Percentiles rank a stretch among this genome's conserved stretches.
Conservation (phyloP, 1,284 basidiomycete species). For the Tilletia indica region DNA sequence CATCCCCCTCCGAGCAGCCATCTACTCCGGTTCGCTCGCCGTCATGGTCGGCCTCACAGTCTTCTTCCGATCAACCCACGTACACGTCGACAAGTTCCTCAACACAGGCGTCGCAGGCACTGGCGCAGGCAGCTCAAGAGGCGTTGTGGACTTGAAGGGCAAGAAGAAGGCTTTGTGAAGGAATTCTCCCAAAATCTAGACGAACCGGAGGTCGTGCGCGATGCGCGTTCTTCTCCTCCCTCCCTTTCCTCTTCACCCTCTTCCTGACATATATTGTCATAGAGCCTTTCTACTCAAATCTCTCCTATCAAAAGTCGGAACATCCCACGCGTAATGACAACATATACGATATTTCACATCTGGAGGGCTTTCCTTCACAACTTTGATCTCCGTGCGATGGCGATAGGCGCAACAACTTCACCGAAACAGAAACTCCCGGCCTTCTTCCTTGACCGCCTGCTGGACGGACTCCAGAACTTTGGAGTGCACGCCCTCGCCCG, state of each 20-base stretch:
- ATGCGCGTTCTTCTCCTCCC: too few relatives aligned
- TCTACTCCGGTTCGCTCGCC: conserved; percentile 27
- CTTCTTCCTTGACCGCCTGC: conserved; percentile 64
- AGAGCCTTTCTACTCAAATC: too few relatives aligned
- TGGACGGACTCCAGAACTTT: conserved; percentile 74
- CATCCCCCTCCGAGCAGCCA: conserved; percentile 18
- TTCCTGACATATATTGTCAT: too few relatives aligned
- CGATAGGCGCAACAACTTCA: too few relatives aligned
- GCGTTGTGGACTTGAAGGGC: conserved; percentile 3
- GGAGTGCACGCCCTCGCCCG: conserved; percentile 63
- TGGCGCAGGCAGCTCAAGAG: conserved; percentile 6
- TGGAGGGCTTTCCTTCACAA: too few relatives aligned
- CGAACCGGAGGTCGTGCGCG: too few relatives aligned
- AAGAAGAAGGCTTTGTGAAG: conserved; percentile 13
- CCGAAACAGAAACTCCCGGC: conserved; percentile 29
- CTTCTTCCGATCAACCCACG: conserved; percentile 24
- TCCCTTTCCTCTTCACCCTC: too few relatives aligned
- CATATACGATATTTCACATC: too few relatives aligned
- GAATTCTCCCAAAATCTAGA: too few relatives aligned
- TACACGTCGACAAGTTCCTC: conserved; percentile 15
- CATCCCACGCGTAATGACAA: too few relatives aligned
- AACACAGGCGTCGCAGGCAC: conserved; percentile 2
- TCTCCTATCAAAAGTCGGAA: too few relatives aligned
- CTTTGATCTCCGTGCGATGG: too few relatives aligned
- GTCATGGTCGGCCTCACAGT: conserved; percentile 18